phyloP scores from a whole-genome alignment of 306 rosid genomes.

The Astragalus membranaceus region DNA sequence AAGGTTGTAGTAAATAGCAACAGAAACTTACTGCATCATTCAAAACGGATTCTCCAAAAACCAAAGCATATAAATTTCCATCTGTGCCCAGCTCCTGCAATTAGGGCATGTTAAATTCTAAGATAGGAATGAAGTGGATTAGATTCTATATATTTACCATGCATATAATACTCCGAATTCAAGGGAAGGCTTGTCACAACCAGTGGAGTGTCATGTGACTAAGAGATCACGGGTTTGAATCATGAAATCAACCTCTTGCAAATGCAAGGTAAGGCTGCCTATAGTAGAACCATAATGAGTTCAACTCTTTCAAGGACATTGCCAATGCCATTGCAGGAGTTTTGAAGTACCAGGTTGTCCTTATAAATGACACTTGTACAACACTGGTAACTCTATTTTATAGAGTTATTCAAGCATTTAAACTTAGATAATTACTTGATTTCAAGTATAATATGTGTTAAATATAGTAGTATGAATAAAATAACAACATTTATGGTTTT shows the following conservation, averaged over 20 bases:
- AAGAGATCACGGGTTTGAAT: background rate
- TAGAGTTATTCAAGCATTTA: too few species aligned
- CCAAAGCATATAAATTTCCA: slow-evolving; percentile 88
- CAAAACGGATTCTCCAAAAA: slow-evolving; percentile 96
- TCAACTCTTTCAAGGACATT: background rate
- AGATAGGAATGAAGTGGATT: slow-evolving; percentile 4
- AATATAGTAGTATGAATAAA: too few species aligned
- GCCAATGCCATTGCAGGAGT: background rate
- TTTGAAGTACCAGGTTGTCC: background rate
- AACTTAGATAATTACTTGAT: too few species aligned
- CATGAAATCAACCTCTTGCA: background rate
- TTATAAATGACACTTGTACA: background rate
- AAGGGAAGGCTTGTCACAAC: background rate
- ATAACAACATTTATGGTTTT: too few species aligned
- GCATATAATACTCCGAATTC: background rate
- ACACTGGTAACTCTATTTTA: too few species aligned
- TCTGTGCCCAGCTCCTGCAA: slow-evolving; percentile 93
- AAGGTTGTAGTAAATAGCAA: background rate
- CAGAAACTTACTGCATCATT: slow-evolving; percentile 82
- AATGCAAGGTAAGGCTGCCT: background rate
- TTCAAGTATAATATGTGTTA: too few species aligned
- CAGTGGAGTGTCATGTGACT: background rate
- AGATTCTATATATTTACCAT: background rate
- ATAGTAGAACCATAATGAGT: background rate
- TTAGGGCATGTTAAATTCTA: slow-evolving; percentile 5